Conservation (phyloP, 2,329 filamentous ascomycete genomes). For the Colletotrichum abscissum region DNA sequence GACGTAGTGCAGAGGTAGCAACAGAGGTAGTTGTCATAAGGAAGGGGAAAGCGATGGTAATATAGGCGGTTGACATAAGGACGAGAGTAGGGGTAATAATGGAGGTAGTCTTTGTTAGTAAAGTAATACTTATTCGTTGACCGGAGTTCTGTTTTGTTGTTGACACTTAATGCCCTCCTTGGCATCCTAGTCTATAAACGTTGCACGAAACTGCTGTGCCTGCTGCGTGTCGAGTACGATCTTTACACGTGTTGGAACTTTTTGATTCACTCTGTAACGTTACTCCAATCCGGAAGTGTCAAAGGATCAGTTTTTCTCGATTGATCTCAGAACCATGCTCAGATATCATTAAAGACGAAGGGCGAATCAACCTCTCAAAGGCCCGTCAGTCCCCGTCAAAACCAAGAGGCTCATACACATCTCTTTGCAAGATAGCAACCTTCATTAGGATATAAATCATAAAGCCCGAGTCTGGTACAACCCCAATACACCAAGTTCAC, state of each 20-base stretch:
- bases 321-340: background rate
- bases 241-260: background rate
- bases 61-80: too few relatives aligned
- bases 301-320: background rate
- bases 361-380: background rate
- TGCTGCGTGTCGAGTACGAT: background rate
- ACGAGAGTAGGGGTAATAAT: too few relatives aligned
- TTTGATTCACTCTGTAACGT: background rate
- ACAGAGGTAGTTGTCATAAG: too few relatives aligned
- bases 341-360: background rate
- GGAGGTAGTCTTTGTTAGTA: too few relatives aligned
- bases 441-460: background rate
- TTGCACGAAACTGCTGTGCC: background rate
- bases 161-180: conserved; percentile 12
- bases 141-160: background rate
- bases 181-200: background rate
- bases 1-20: too few relatives aligned
- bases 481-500: background rate
- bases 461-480: background rate
- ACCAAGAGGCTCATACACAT: background rate
- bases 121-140: background rate
- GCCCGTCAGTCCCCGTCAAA: background rate
- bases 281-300: background rate
- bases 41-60: too few relatives aligned
- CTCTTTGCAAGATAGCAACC: background rate